A percentile compares a stretch with the other conserved stretches of the same genome.
phyloP scores from a whole-genome alignment of 2,329 filamentous ascomycete genomes.

The Colletotrichum plurivorum region DNA sequence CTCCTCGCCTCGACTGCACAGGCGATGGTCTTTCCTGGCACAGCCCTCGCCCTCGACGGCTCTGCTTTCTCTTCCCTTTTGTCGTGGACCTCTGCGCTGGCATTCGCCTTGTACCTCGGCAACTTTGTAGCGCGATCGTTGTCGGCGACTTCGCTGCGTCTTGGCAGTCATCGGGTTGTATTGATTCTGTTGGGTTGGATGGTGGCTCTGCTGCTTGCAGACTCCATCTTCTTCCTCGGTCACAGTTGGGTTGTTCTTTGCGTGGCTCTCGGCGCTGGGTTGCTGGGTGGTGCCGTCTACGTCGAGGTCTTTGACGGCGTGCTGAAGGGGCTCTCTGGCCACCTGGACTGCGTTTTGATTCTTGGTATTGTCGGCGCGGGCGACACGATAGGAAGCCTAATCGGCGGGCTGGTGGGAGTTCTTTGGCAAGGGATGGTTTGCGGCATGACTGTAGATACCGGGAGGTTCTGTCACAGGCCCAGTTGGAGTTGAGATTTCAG shows the following conservation, averaged over 20 bases:
- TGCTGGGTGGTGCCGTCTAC: constrained; percentile 48
- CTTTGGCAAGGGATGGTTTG: constrained; percentile 41
- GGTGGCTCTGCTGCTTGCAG: constrained; percentile 32
- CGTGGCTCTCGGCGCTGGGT: constrained; percentile 46
- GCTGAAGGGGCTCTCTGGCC: constrained; percentile 42
- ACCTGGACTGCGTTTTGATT: constrained; percentile 45
- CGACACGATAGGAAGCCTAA: constrained; percentile 45
- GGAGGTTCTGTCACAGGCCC: constrained; percentile 15
- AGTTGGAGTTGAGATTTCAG: not conserved
- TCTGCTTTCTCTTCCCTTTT: constrained; percentile 45
- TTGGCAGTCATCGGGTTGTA: constrained; percentile 35
- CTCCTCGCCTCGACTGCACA: constrained; percentile 44
- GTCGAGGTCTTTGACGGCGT: constrained; percentile 44
- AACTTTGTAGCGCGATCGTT: constrained; percentile 46
- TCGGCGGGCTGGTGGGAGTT: constrained; percentile 45
- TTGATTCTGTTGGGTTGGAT: constrained; percentile 36
- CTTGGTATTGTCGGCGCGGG: constrained; percentile 47
- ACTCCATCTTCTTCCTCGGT: constrained; percentile 42
- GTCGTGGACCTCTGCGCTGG: constrained; percentile 45
- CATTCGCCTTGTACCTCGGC: constrained; percentile 47
- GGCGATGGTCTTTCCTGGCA: constrained; percentile 45
- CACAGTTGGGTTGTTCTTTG: constrained; percentile 44
- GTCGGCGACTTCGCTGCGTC: constrained; percentile 42
- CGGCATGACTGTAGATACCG: not conserved
- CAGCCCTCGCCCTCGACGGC: constrained; percentile 45